A percentile compares a stretch with the other conserved stretches of the same genome.
These are phyloP conservation scores for Candida nonsorbophila DNA, from an alignment of 805 yeast genomes.

Conservation along the genomic window DNA sequence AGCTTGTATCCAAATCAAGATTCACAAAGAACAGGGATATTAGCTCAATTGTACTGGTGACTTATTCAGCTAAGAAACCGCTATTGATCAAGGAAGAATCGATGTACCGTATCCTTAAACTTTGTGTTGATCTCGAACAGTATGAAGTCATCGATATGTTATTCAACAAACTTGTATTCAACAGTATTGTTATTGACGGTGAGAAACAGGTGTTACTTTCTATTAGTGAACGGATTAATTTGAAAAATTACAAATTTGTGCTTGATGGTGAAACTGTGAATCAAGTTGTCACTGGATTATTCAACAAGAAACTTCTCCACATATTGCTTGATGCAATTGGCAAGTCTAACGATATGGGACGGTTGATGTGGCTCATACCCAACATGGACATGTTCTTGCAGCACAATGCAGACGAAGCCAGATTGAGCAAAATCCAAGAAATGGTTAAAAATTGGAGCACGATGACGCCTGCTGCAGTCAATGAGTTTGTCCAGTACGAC, in stretches of 20 bases:
- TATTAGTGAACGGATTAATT: slow-evolving; percentile 5
- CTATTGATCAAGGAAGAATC: slow-evolving; percentile 13
- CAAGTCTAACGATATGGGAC: slow-evolving; percentile 23
- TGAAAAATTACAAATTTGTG: slow-evolving; percentile 3
- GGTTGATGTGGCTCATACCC: slow-evolving; percentile 32
- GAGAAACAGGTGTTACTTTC: slow-evolving; percentile 3
- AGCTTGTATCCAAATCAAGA: slow-evolving; percentile 22
- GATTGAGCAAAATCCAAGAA: background rate
- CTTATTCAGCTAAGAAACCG: slow-evolving; percentile 8
- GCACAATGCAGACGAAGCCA: background rate
- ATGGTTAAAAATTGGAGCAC: slow-evolving; percentile 1
- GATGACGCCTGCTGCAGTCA: too few relatives aligned
- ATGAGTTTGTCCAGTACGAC: too few relatives aligned
- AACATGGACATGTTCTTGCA: slow-evolving; percentile 19
- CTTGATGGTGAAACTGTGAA: slow-evolving; percentile 5
- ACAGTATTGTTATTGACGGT: slow-evolving; percentile 4
- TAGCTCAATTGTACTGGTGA: slow-evolving; percentile 3
- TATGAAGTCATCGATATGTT: slow-evolving; percentile 27
- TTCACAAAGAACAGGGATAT: slow-evolving; percentile 6
- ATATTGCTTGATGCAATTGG: slow-evolving; percentile 17
- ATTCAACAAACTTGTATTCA: slow-evolving; percentile 25
- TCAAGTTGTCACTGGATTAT: slow-evolving; percentile 12
- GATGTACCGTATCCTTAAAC: slow-evolving; percentile 21
- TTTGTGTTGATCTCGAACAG: slow-evolving; percentile 20
- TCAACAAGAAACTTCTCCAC: slow-evolving; percentile 16